phyloP scores from a whole-genome alignment of 176 grass and related monocot genomes.

The Leersia perrieri region DNA sequence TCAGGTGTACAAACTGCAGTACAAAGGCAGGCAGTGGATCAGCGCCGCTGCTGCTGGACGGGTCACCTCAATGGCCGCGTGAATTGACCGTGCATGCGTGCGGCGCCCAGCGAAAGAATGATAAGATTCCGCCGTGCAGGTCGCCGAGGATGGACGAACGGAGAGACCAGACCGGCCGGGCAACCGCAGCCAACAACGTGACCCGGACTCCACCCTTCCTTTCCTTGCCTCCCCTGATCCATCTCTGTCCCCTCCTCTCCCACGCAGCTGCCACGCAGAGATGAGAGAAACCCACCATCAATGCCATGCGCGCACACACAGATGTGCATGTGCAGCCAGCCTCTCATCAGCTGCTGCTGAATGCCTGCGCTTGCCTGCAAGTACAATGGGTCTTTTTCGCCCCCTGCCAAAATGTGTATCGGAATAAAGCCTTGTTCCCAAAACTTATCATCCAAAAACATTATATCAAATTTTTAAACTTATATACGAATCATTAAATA shows the following conservation, averaged over 20 bases:
- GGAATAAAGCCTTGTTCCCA: no score
- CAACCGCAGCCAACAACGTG: background rate
- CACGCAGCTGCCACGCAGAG: background rate
- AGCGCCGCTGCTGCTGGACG: background rate
- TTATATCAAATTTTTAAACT: no score
- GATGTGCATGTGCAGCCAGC: no score
- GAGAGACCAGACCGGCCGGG: background rate
- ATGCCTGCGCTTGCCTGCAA: background rate
- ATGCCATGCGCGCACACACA: background rate
- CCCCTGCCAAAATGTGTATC: background rate
- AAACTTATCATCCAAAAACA: no score
- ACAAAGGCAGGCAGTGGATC: background rate
- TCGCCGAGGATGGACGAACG: background rate
- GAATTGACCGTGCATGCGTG: background rate
- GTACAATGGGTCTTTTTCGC: constrained; percentile 19
- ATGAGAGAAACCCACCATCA: background rate
- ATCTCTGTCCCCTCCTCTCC: background rate
- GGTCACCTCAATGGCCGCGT: constrained; percentile 11
- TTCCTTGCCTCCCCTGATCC: background rate
- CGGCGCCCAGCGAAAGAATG: no score
- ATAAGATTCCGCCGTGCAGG: background rate
- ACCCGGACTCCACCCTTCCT: background rate
- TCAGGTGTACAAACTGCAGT: constrained; percentile 5
- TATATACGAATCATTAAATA: no score
- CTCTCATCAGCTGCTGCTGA: no score